phyloP scores from a whole-genome alignment of 768 basidiomycete species.

The Lactarius evosmus region DNA sequence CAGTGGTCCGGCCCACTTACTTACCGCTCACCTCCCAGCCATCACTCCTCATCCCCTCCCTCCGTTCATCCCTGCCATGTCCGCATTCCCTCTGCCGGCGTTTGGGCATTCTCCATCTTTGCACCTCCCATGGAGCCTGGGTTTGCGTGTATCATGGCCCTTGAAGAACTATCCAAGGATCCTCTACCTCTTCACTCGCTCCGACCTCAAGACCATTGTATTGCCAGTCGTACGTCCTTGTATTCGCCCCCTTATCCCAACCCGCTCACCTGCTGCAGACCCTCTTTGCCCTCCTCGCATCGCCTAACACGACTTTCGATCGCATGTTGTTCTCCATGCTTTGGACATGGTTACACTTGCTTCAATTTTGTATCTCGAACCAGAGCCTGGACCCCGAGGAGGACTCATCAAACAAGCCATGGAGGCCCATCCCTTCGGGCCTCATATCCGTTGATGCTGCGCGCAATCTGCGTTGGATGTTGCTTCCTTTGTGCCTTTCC shows the following conservation, averaged over 20 bases:
- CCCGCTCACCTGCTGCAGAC: not conserved
- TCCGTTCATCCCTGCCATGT: constrained; percentile 2
- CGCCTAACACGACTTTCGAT: not conserved
- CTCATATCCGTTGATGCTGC: constrained; percentile 27
- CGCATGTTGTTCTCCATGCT: constrained; percentile 13
- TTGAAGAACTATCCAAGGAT: constrained; percentile 5
- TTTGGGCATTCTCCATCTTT: not conserved
- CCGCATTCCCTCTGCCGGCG: not conserved
- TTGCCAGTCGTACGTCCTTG: constrained; percentile 10
- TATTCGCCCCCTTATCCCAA: not conserved
- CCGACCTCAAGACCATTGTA: constrained; percentile 23
- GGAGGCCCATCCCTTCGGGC: constrained; percentile 31
- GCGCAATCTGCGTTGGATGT: constrained; percentile 28
- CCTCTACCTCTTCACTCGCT: constrained; percentile 22
- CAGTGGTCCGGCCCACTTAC: not conserved
- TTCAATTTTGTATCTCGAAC: constrained; percentile 34
- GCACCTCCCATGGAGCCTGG: not conserved
- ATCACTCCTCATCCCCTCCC: not conserved
- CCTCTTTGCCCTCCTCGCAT: constrained; percentile 19
- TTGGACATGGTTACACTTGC: constrained; percentile 35
- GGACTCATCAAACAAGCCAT: constrained; percentile 31
- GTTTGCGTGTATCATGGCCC: not conserved
- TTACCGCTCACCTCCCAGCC: not conserved
- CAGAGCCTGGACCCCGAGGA: constrained; percentile 31
- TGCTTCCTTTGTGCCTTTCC: constrained; percentile 28